A percentile compares a stretch with the other conserved stretches of the same genome.
Conservation (phyloP, 2,329 filamentous ascomycete genomes). For the Dothistroma pini region DNA sequence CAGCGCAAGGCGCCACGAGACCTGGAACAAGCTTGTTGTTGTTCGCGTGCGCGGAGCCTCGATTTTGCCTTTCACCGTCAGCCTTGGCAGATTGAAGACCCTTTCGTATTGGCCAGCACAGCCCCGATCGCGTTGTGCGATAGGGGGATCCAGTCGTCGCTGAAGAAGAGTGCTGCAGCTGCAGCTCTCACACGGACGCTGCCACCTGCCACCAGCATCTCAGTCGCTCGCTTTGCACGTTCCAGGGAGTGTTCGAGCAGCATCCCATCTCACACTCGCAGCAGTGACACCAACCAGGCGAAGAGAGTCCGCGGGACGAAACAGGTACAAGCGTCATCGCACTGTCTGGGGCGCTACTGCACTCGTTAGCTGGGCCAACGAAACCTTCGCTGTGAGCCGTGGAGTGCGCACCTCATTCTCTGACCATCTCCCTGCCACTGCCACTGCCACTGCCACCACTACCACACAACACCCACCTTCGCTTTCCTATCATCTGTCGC, state of each 20-base stretch:
- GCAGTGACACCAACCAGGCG: background rate
- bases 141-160: background rate
- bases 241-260: background rate
- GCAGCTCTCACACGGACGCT: background rate
- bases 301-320: background rate
- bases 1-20: background rate
- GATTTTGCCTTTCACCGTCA: background rate
- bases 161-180: background rate
- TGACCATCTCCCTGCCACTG: slow-evolving; percentile 4
- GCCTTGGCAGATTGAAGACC: background rate
- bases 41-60: background rate
- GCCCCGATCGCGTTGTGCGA: background rate
- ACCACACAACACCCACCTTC: slow-evolving; percentile 3
- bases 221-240: background rate
- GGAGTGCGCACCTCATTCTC: background rate
- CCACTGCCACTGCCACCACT: background rate
- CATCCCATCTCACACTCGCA: background rate
- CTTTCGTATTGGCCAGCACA: background rate
- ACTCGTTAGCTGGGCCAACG: background rate
- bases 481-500: background rate
- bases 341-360: too few species aligned
- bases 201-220: background rate
- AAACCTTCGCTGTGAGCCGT: background rate
- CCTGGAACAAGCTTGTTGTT: background rate
- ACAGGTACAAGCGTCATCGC: slow-evolving; percentile 4